A percentile compares a stretch with the other conserved stretches of the same genome.
phyloP scores from a whole-genome alignment of 1,139 yeast species.

The Zygoascus hellenicus region DNA sequence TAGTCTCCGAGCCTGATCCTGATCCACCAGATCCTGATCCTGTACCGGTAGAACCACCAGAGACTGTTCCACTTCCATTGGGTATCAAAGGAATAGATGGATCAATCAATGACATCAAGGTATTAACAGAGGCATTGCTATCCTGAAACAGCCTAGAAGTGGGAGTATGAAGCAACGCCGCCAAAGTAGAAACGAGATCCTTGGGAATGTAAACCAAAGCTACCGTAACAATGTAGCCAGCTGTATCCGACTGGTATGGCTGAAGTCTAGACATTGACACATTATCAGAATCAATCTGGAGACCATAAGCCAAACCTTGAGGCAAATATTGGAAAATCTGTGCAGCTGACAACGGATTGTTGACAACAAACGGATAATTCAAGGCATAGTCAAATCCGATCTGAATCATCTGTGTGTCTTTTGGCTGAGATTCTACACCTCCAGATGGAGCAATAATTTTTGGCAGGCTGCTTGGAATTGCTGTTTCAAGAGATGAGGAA shows the following conservation, averaged over 20 bases:
- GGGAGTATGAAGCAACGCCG: constrained; percentile 29
- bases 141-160: constrained; percentile 33
- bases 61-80: constrained; percentile 18
- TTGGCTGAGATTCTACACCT: constrained; percentile 25
- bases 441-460: constrained; percentile 37
- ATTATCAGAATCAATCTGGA: constrained; percentile 25
- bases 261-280: constrained; percentile 32
- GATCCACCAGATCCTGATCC: constrained; percentile 15
- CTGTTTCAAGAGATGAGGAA: constrained; percentile 19
- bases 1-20: constrained; percentile 14
- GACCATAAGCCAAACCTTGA: constrained; percentile 35
- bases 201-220: constrained; percentile 37
- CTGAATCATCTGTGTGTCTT: constrained; percentile 32
- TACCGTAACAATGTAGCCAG: constrained; percentile 35
- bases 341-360: constrained; percentile 39
- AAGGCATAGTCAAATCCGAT: constrained; percentile 38
- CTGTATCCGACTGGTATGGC: constrained; percentile 33
- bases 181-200: constrained; percentile 25
- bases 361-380: constrained; percentile 39
- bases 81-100: constrained; percentile 34
- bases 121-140: constrained; percentile 30
- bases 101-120: constrained; percentile 37
- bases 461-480: constrained; percentile 32
- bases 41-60: constrained; percentile 16
- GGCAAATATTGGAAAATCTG: constrained; percentile 41